Evolutionary conservation across 805 yeast species (phyloP), one percentile per base, ranked within the genome.

Genomic region (Cyberlindnera samutprakarnensis): DNA sequence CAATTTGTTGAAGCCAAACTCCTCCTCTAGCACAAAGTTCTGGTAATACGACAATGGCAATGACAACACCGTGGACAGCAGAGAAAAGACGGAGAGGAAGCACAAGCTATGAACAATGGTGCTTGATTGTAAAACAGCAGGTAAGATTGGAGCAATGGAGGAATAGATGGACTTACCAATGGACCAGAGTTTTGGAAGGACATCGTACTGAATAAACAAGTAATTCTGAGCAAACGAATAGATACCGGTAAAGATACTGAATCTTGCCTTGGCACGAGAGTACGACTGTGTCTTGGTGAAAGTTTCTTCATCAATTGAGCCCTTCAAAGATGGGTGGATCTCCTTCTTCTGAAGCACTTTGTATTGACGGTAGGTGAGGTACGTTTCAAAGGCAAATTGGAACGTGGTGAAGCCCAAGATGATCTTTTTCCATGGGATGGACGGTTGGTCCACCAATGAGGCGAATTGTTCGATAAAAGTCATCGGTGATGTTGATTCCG

Each of bases 1-100:
- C 44, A 74, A 68, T 59, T 92, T 92, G 64, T 92, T 92, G 64
- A 92, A 92, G 1, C 98, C 98, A 49, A 69, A 90, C 58, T 75
- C 75, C 55, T 90, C 95, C 60, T 92, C 98, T 45, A 92, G 66
- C 12, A 87, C 88, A 62, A 92, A 92, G 47, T 81, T 80, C 36
- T 71, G 64, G 59, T 87, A 88, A 54, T 81, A 77, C 8, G 77
- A 66, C 15, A 78, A 51, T 4, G 98, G 98, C 33, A 82, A 54
- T 4, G 72, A 64, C 19, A 75, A 37, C 3, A 85, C 31, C 3
- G 78, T 62, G 7, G 78, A 63, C 27, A 77, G 38, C 16, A 64
- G 33, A 20, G 75, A 61, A 47, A 73, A 62, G 17, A 66, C 64
- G 26, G 73, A 61, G 44, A 75, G 57, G 49, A 84, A 78, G 39